A percentile compares a stretch with the other conserved stretches of the same genome.
phyloP scores from a whole-genome alignment of 2,329 filamentous ascomycete species.

The Colletotrichum sp. region DNA sequence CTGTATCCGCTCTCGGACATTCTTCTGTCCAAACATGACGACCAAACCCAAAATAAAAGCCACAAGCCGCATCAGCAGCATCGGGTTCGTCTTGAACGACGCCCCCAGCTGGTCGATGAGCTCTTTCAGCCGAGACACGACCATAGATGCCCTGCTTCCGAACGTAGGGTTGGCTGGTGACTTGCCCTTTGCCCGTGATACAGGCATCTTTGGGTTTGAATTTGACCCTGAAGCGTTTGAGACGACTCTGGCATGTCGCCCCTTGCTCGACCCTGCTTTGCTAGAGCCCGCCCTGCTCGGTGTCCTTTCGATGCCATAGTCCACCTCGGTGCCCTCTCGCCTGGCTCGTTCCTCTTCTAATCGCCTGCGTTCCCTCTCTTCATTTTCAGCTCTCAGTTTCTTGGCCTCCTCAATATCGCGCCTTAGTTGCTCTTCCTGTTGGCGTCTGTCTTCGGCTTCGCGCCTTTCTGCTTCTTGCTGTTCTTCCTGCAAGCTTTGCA shows the following conservation, averaged over 20 bases:
- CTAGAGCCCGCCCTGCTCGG: constrained; percentile 40
- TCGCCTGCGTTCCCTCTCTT: constrained; percentile 57
- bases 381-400: constrained; percentile 61
- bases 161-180: constrained; percentile 39
- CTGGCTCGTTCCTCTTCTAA: constrained; percentile 58
- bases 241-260: constrained; percentile 32
- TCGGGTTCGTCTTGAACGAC: constrained; percentile 61
- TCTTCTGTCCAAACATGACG: constrained; percentile 75
- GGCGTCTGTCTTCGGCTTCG: constrained; percentile 63
- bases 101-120: constrained; percentile 56
- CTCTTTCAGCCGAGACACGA: constrained; percentile 56
- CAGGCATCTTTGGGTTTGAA: constrained; percentile 27
- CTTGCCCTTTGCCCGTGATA: constrained; percentile 34
- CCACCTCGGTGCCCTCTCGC: constrained; percentile 63
- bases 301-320: constrained; percentile 71
- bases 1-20: constrained; percentile 76
- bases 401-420: constrained; percentile 63
- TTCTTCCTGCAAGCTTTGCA: constrained; percentile 85
- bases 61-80: constrained; percentile 65
- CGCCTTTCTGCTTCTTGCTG: constrained; percentile 73
- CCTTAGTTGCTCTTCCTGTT: constrained; percentile 61
- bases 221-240: constrained; percentile 36
- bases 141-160: constrained; percentile 53
- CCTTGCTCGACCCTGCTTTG: constrained; percentile 39
- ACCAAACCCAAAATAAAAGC: constrained; percentile 82